A percentile compares a stretch with the other conserved stretches of the same genome.
Conservation (phyloP, 1,284 basidiomycete genomes). For the Cutaneotrichosporon cutaneum region DNA sequence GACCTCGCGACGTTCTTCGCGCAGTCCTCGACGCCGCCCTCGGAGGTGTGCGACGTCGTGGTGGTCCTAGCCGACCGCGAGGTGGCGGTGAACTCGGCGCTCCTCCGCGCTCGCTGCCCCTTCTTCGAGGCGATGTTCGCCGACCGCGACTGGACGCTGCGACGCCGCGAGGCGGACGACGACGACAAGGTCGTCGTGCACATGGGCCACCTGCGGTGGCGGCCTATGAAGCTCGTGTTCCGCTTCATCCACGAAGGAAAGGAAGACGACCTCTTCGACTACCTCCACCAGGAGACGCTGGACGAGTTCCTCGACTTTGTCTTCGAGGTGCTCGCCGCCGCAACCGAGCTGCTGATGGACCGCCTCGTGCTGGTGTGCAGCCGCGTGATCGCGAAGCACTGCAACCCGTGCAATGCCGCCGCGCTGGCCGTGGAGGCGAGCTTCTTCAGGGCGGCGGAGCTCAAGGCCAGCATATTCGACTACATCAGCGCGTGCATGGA, state of each 20-base stretch:
- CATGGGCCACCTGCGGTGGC: constrained; percentile 72
- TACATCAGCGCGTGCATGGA: constrained; percentile 86
- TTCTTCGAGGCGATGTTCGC: constrained; percentile 88
- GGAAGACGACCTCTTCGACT: constrained; percentile 71
- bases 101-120: constrained; percentile 77
- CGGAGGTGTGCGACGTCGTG: constrained; percentile 62
- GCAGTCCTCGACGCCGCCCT: constrained; percentile 38
- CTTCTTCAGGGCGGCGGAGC: constrained; percentile 69
- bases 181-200: constrained; percentile 63
- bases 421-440: constrained; percentile 79
- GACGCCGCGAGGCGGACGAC: constrained; percentile 59
- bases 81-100: constrained; percentile 68
- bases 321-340: constrained; percentile 80
- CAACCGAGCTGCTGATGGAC: constrained; percentile 88
- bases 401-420: constrained; percentile 75
- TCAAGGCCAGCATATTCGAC: constrained; percentile 71
- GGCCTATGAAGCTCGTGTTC: constrained; percentile 73
- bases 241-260: constrained; percentile 75
- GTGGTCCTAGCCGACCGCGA: constrained; percentile 69
- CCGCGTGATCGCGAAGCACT: constrained; percentile 65
- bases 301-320: constrained; percentile 84
- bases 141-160: constrained; percentile 74
- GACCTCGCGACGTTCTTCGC: constrained; percentile 53
- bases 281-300: constrained; percentile 64
- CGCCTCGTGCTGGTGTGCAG: constrained; percentile 83